Evolutionary conservation across 768 basidiomycete genomes (phyloP), one percentile per base, ranked within the genome.

Genomic region (Fomitopsis pulvina): DNA sequence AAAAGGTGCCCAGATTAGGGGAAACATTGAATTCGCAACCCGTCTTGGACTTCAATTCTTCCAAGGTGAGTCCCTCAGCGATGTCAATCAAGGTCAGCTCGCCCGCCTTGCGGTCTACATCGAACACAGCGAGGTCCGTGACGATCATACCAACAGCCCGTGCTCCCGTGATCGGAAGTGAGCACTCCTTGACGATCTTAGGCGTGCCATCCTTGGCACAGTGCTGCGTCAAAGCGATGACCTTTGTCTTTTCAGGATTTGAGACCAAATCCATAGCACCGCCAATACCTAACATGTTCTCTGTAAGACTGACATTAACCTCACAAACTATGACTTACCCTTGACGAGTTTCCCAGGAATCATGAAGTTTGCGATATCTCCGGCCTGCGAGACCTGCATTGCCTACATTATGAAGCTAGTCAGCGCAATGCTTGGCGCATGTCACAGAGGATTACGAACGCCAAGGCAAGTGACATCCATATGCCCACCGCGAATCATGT

Each of bases 351-450:
- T 93, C 10, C 91, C 90, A 9, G 92, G 93, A 62, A 95, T 92
- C 92, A 95, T 96, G 66, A 89, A 96, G 73, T 96, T 96, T 45
- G 93, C 93, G 52, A 96, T 85, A 62, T 96, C 93, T 42, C 89
- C 92, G 4, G 81, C 80, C 56, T 89, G 83, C 2, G 89, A 91
- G 39, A 96, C 92, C 75, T 96, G 80, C 88, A 96, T 90, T 4
- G 91, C 91, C 87, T 91, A 51, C 14, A 20, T 22, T 7, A 21
- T 18, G n/a, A 29, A 32, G 22, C 34, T 9, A n/a, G 47, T 34
- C 21, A 52, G 40, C 43, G n/a, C 21, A 52, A 27, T 18, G 25
- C 12, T 20, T 5, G 4, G 5, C 9, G 3, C 21, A 10, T 11
- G 12, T 10, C 21, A 24, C 39, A 40, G 12, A 25, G 28, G 20